Conservation (phyloP, 192 early-diverging fungal genomes). For the Geranomyces michiganensis region DNA sequence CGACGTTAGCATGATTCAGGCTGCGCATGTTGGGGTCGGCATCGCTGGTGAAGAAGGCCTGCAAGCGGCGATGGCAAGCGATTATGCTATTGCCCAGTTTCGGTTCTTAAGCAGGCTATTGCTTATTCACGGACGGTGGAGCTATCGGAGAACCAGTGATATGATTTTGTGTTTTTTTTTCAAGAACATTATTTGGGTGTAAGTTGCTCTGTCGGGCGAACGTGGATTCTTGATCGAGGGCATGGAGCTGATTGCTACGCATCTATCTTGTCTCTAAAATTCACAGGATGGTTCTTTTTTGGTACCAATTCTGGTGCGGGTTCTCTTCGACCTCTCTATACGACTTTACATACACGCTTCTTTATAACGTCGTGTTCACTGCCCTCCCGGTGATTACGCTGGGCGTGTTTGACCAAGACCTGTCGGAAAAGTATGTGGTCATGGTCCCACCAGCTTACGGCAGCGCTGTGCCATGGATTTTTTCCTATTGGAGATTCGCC, state of each 20-base stretch:
- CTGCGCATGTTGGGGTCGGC: constrained; percentile 92
- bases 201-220: constrained; percentile 26
- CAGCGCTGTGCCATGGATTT: constrained; percentile 72
- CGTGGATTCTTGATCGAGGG: neutral
- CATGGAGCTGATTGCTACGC: neutral
- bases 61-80: constrained; percentile 90
- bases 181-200: constrained; percentile 88
- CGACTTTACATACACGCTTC: constrained; percentile 81
- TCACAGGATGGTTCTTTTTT: constrained; percentile 77
- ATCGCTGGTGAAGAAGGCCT: constrained; percentile 94
- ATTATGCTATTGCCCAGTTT: constrained; percentile 94
- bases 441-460: constrained; percentile 79
- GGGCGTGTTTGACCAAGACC: constrained; percentile 85
- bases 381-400: constrained; percentile 68
- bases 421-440: constrained; percentile 66
- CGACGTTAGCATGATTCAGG: constrained; percentile 98
- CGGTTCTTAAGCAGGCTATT: constrained; percentile 79
- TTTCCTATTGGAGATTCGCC: constrained; percentile 75
- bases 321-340: constrained; percentile 80
- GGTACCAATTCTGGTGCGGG: constrained; percentile 88
- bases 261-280: too few relatives aligned
- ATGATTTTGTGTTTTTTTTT: constrained; percentile 93
- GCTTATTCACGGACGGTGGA: constrained; percentile 94
- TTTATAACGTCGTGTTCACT: constrained; percentile 88
- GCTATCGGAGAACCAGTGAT: constrained; percentile 78